A percentile compares a stretch with the other conserved stretches of the same genome.
Conservation (phyloP, 169 alveolate species). For the Plasmodium vivax region DNA sequence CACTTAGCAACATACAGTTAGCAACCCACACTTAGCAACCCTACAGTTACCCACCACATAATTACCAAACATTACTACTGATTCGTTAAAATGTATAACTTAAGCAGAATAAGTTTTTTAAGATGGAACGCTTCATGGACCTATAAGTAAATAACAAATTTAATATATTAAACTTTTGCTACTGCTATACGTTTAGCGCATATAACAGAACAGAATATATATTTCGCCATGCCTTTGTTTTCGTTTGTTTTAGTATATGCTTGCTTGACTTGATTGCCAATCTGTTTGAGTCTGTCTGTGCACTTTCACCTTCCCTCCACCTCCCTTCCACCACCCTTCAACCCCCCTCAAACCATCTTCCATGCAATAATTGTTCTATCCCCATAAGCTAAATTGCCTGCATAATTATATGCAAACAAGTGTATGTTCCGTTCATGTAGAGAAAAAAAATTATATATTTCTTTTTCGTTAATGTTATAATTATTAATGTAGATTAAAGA, state of each 20-base stretch:
- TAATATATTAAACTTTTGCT: conserved; percentile 13
- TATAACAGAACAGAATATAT: neutral
- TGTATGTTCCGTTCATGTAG: neutral
- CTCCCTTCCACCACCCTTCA: too few relatives aligned
- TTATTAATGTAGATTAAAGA: conserved; percentile 69
- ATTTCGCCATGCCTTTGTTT: neutral
- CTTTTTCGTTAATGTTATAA: conserved; percentile 15
- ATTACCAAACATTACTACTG: conserved; percentile 1
- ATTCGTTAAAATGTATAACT: conserved; percentile 25
- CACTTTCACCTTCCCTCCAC: neutral
- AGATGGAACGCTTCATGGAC: conserved; percentile 76
- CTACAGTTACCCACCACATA: neutral
- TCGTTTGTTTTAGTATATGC: neutral
- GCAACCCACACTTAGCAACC: too few relatives aligned
- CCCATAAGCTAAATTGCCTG: neutral
- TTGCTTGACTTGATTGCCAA: neutral
- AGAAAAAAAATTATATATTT: neutral
- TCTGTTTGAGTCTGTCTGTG: neutral
- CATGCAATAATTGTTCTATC: neutral
- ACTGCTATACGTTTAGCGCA: neutral
- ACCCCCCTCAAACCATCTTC: neutral
- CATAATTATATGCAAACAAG: neutral
- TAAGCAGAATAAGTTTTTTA: conserved; percentile 25
- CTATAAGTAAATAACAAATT: conserved; percentile 61
- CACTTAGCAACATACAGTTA: too few relatives aligned